phyloP scores from a whole-genome alignment of 306 rosid species.

The Prosopis cineraria region DNA sequence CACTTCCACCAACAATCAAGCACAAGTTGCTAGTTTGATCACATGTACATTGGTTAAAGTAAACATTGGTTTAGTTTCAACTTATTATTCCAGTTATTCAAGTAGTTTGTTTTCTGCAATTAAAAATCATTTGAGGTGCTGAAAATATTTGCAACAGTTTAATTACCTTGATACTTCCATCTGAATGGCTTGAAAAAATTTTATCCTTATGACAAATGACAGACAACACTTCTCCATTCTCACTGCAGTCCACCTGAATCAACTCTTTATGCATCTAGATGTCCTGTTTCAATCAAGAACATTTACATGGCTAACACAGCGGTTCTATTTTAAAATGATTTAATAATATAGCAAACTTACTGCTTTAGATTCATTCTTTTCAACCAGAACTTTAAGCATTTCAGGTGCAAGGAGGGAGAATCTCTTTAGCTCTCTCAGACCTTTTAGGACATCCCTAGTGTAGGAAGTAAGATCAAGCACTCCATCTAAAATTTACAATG shows the following conservation, averaged over 20 bases:
- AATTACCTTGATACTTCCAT: constrained; percentile 90
- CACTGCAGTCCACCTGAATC: constrained; percentile 75
- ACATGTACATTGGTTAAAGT: background rate
- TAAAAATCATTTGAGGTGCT: constrained; percentile 3
- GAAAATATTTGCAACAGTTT: background rate
- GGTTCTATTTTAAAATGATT: constrained; percentile 20
- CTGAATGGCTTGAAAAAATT: constrained; percentile 85
- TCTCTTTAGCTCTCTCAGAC: constrained; percentile 80
- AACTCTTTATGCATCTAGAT: constrained; percentile 83
- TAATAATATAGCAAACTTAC: constrained; percentile 54
- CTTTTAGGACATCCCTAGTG: constrained; percentile 64
- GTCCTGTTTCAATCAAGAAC: constrained; percentile 54
- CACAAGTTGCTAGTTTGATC: background rate
- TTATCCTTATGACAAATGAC: constrained; percentile 62
- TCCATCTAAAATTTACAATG: constrained; percentile 70
- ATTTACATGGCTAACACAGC: background rate
- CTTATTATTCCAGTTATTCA: background rate
- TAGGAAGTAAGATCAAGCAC: constrained; percentile 53
- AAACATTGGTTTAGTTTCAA: constrained; percentile 10
- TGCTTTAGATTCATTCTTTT: constrained; percentile 64
- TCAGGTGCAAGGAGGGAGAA: constrained; percentile 74
- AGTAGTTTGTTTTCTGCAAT: constrained; percentile 5
- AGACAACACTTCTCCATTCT: constrained; percentile 83
- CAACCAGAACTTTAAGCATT: constrained; percentile 62
- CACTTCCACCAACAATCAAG: constrained; percentile 7